A percentile compares a stretch with the other conserved stretches of the same genome.
Conservation (phyloP, 768 basidiomycete species). For the Albatrellus ellisii region DNA sequence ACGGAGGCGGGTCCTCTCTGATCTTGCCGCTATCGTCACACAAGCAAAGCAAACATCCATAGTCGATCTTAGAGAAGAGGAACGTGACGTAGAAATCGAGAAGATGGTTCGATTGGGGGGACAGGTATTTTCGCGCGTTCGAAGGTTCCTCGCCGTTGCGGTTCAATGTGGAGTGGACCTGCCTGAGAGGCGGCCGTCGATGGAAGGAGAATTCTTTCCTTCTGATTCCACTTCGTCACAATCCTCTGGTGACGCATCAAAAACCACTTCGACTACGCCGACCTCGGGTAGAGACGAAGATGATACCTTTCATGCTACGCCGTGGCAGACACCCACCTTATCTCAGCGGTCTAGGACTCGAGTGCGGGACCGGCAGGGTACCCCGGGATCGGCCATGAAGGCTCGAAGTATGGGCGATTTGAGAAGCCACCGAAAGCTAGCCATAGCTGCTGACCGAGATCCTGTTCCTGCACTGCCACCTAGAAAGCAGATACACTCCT, state of each 20-base stretch:
- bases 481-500: not conserved
- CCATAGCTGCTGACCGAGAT: conserved; percentile 25
- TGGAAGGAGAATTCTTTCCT: conserved; percentile 8
- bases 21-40: conserved; percentile 71
- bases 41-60: conserved; percentile 56
- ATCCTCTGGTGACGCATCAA: conserved; percentile 4
- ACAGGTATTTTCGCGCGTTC: conserved; percentile 69
- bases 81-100: conserved; percentile 46
- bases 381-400: conserved; percentile 24
- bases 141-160: conserved; percentile 65
- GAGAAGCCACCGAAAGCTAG: conserved; percentile 20
- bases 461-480: conserved; percentile 20
- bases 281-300: conserved; percentile 8
- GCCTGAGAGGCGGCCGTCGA: conserved; percentile 21
- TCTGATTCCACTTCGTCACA: conserved; percentile 11
- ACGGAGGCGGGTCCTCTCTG: conserved; percentile 69
- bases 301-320: conserved; percentile 7
- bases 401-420: conserved; percentile 44
- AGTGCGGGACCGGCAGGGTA: conserved; percentile 5
- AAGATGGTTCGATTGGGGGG: conserved; percentile 73
- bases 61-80: conserved; percentile 31
- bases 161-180: conserved; percentile 64
- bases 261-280: conserved; percentile 3
- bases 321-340: conserved; percentile 6
- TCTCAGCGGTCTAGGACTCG: conserved; percentile 4